Base-by-base conservation (phyloP, 2,329 filamentous ascomycete species). In the Rutstroemia sp. region DNA sequence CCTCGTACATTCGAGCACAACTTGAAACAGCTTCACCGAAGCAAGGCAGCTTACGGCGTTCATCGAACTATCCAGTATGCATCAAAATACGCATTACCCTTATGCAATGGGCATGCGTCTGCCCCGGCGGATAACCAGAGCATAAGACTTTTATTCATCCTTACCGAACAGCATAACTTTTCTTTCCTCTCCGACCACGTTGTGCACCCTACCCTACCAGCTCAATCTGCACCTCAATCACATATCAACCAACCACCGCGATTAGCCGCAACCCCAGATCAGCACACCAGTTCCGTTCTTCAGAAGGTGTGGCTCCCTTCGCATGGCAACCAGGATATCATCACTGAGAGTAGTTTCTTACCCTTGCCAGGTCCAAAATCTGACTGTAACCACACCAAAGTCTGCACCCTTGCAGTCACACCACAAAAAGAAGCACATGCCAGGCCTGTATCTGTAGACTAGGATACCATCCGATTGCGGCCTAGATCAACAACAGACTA, bases 251-350 rank as follows among this genome's bases (percentile, higher is more conserved):
- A 55, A 45, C 47, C 53, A 55, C 23, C 17, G 8, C 17, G 4
- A 12, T 21, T 27, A 27, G 53, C 53, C 47, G 46, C 47, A 55
- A 50, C 21, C 37, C 46, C 45, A 41, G 52, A 50, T 55, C 45
- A 42, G 37, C 25, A 42, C 47, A 17, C 37, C 38, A 34, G 12
- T 44, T 54, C 37, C 34, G 19, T 25, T 42, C 30, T 41, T 5
- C 9, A 19, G 3, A 25, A 6, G 19, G 19, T 42, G 23, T 54
- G 23, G 21, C 30, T 54, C 34, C 7, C 34, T 19, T 25, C 53
- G 47, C 53, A 56, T 56, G 53, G 53, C 53, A 56, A 56, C 53
- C 47, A 21, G 53, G 53, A 56, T 56, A 9, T 37, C 7, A 12
- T 37, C 10, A 8, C 16, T 16, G 27, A 12, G 9, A 14, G 30